A percentile compares a stretch with the other conserved stretches of the same genome.
Evolutionary conservation across 2,329 filamentous ascomycete species (phyloP).

Genomic region (Beauveria bassiana): DNA sequence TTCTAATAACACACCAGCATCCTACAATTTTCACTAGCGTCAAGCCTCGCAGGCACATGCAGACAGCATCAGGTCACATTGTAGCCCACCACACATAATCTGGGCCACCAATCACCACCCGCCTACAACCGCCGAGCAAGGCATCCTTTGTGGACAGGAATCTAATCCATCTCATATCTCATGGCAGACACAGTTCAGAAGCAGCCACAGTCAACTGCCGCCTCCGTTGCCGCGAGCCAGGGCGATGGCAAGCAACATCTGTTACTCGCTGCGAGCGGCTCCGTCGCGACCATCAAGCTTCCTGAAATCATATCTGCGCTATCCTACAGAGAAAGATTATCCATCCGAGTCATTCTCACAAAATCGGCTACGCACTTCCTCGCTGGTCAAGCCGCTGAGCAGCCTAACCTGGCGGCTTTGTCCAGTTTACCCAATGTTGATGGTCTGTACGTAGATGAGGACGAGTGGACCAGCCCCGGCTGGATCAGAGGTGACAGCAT

Average conservation of each 20-base stretch:
- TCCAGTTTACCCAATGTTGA: slow-evolving; percentile 62
- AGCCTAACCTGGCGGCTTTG: slow-evolving; percentile 59
- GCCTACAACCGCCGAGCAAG: background rate
- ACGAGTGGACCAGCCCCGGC: slow-evolving; percentile 65
- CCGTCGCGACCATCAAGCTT: slow-evolving; percentile 85
- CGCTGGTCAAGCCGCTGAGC: slow-evolving; percentile 64
- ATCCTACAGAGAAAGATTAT: slow-evolving; percentile 46
- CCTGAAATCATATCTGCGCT: slow-evolving; percentile 58
- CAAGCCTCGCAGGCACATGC: background rate
- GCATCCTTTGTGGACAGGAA: background rate
- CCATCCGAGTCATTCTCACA: slow-evolving; percentile 81
- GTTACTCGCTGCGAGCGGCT: slow-evolving; percentile 34
- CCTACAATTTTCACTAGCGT: background rate
- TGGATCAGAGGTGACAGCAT: slow-evolving; percentile 78
- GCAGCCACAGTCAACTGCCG: slow-evolving; percentile 15
- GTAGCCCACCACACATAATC: background rate
- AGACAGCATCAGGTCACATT: background rate
- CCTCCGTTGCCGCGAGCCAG: slow-evolving; percentile 24
- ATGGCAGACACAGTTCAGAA: background rate
- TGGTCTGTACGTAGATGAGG: slow-evolving; percentile 71
- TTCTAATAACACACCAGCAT: background rate
- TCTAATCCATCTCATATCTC: background rate
- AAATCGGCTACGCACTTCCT: slow-evolving; percentile 68
- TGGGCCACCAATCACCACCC: background rate
- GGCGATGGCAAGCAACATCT: slow-evolving; percentile 35